Conservation (phyloP, 495 filamentous ascomycete genomes). For the Clohesyomyces aquaticus region DNA sequence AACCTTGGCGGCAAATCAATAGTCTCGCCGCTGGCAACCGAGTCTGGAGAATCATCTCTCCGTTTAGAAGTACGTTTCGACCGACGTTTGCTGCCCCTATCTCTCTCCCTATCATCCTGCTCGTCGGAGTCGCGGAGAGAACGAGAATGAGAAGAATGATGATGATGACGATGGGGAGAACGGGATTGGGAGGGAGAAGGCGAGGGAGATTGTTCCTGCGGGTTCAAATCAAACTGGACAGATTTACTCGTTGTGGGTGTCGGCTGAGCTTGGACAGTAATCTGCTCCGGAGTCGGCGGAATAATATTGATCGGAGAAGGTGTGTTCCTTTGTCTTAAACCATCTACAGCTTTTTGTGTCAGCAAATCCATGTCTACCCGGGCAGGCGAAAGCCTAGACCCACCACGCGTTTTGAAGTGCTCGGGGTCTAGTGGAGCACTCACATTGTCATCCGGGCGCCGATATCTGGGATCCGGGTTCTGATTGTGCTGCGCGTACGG, state of each 20-base stretch:
- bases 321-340: no score
- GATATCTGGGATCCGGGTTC: conserved; percentile 38
- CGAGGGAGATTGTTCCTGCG: conserved; percentile 11
- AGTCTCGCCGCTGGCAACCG: conserved; percentile 39
- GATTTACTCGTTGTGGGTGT: conserved; percentile 21
- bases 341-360: no score
- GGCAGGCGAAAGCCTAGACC: conserved; percentile 35
- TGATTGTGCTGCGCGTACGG: conserved; percentile 31
- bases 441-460: conserved; percentile 47
- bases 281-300: no score
- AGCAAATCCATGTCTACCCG: no score
- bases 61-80: background rate
- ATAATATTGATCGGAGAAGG: no score
- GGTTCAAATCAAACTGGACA: conserved; percentile 42
- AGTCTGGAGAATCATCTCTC: conserved; percentile 32
- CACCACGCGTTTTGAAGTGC: conserved; percentile 33
- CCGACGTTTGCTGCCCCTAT: background rate
- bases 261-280: background rate
- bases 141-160: background rate
- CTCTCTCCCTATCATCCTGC: conserved; percentile 16
- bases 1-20: conserved; percentile 47
- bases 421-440: conserved; percentile 42
- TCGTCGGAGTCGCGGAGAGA: no score
- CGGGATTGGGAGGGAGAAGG: background rate
- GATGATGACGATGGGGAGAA: no score